Base-by-base conservation (phyloP, 148 eudicot genomes). In the Persicaria maculosa region DNA sequence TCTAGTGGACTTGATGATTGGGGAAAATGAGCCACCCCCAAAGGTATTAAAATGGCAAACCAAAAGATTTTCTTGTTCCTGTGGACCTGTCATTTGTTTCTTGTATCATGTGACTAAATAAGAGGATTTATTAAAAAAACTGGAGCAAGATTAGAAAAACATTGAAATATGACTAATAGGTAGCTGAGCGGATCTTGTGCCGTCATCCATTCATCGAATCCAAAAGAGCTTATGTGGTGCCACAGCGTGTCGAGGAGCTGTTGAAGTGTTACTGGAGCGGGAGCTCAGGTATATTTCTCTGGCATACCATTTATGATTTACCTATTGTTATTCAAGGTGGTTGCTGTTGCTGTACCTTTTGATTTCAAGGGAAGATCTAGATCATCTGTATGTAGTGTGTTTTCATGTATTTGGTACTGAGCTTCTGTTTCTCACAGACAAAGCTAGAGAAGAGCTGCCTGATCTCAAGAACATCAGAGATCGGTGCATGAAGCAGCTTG, bases 151-250 rank as follows among this genome's bases (percentile, higher is more conserved):
- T 31, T 1, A 31, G 40, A 31, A 31, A 31, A 31, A 31, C 40
- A 31, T 47, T 47, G 50, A 47, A 1, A 47, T 6, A 47, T 10
- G 50, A 47, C 74, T 77, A 40, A 36, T 81, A 94, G 98, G 93
- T 79, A 50, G 88, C 77, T 36, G 95, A 93, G 77, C 81, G 97
- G 53, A 86, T 93, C 61, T 80, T 93, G 44, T 93, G 98, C 76
- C 95, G 98, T 50, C 98, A 93, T 76, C 98, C 98, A 61, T 93
- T 93, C 74, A 91, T 79, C 68, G 98, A 93, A 79, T 93, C 98
- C 72, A 93, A 91, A 84, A 85, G 97, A 79, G 98, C 98, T 65
- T 89, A 86, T 80, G 98, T 91, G 73, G 95, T 93, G 72, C 97
- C 98, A 9, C 95, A 93, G 79, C 87, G 78, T 48, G 98, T 93